Conservation (phyloP, 352 stramenopile species). For the Halophytophthora batemanensis region DNA sequence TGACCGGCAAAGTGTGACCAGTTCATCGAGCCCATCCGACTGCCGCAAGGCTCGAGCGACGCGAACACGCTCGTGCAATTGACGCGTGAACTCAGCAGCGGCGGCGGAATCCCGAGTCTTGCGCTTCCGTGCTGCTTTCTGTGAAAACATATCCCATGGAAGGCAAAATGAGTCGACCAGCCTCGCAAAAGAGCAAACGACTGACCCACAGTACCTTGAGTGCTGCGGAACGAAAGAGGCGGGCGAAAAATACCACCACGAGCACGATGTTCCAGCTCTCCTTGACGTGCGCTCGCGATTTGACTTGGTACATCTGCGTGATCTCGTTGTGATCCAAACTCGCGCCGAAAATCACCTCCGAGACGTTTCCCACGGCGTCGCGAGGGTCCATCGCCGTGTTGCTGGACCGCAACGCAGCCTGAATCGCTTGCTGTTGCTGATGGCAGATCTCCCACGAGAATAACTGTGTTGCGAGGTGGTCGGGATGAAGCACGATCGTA, state of each 20-base stretch:
- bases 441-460: conserved; percentile 18
- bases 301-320: conserved; percentile 22
- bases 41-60: conserved; percentile 1
- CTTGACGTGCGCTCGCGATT: conserved; percentile 21
- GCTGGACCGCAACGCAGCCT: conserved; percentile 14
- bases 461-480: conserved; percentile 13
- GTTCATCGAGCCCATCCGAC: background rate
- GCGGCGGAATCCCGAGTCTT: conserved; percentile 3
- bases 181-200: background rate
- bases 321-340: conserved; percentile 33
- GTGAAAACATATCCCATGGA: background rate
- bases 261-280: conserved; percentile 34
- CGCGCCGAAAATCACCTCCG: conserved; percentile 31
- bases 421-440: background rate
- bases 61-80: background rate
- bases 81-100: no score
- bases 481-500: background rate
- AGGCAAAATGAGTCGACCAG: no score
- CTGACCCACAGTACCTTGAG: conserved; percentile 15
- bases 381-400: conserved; percentile 24
- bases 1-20: no score
- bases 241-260: conserved; percentile 37
- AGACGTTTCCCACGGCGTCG: conserved; percentile 28
- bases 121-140: conserved; percentile 24
- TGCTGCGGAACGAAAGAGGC: conserved; percentile 29